Conservation (phyloP, 306 rosid genomes). For the Quercus bicolor region DNA sequence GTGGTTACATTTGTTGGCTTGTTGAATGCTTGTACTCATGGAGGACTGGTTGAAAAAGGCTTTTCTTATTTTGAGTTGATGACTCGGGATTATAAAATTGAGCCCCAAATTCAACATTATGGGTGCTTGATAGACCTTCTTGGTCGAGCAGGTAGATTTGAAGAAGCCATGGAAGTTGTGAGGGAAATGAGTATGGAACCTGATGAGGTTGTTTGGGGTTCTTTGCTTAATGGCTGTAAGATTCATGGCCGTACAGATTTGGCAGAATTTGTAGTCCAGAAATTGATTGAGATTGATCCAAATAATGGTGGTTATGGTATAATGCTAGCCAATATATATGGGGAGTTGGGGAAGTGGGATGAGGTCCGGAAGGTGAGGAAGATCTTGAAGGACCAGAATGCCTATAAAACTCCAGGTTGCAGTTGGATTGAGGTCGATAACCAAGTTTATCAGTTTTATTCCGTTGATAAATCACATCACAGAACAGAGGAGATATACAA, state of each 20-base stretch:
- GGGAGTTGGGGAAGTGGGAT: constrained; percentile 69
- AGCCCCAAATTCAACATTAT: constrained; percentile 65
- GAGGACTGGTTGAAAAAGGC: constrained; percentile 70
- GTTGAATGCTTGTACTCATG: constrained; percentile 82
- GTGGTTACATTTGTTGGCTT: constrained; percentile 70
- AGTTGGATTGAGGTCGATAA: constrained; percentile 80
- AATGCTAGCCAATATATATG: constrained; percentile 64
- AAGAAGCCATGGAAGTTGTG: constrained; percentile 63
- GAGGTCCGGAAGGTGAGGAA: constrained; percentile 58
- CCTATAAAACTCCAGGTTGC: constrained; percentile 68
- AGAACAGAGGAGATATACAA: constrained; percentile 46
- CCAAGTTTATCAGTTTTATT: constrained; percentile 58
- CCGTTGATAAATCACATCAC: constrained; percentile 57
- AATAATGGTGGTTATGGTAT: constrained; percentile 59
- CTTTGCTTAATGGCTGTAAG: constrained; percentile 72
- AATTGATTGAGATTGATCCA: constrained; percentile 60
- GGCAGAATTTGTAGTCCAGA: constrained; percentile 63
- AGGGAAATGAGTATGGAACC: constrained; percentile 66
- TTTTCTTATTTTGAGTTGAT: constrained; percentile 53
- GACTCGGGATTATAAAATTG: constrained; percentile 38
- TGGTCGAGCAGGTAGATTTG: constrained; percentile 68
- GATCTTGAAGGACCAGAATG: constrained; percentile 47
- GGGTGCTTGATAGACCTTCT: constrained; percentile 88
- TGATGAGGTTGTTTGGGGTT: constrained; percentile 88
- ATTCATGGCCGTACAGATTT: constrained; percentile 60